Base-by-base conservation (phyloP, 768 basidiomycete genomes). In the Suillus variegatus region DNA sequence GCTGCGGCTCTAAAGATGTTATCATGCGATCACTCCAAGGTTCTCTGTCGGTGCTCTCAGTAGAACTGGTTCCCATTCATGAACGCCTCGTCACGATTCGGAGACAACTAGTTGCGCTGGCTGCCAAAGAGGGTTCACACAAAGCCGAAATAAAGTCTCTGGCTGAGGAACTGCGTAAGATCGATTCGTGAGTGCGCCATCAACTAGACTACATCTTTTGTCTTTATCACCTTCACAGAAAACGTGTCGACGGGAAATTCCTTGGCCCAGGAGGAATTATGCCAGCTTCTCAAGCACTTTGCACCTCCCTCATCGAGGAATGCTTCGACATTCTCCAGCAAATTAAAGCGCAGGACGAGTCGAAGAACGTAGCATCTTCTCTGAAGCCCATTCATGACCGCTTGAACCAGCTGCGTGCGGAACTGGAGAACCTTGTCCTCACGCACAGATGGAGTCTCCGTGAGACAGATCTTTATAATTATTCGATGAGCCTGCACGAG, bases 371-470 rank as follows among this genome's bases (percentile, higher is more conserved):
- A 22, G 86, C 92, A 1, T 87, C 88, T 20, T 89, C 91, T 3
- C 84, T 97, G 60, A 93, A 94, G 72, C 94, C 95, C 1, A 96
- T 98, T 67, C 92, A 95, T 74, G 97, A 99, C 72, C 87, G 97
- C 28, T 84, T 99, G 70, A 86, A 82, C 66, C 92, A 92, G 71
- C 88, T 99, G 71, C 86, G 95, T 62, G 81, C 86, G 8, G 93
- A 98, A 76, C 82, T 99, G 61, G 97, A 99, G 80, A 88, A 90
- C 68, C 81, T 99, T 70, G 93, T 92, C 38, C 82, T 99, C 69
- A 99, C 97, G 1, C 97, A 97, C 75, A 89, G 97, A 43, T 99
- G 97, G 97, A 98, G 91, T 66, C 80, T 99, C 63, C 84, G 96
- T 51, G 97, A 99, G 82, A 94, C 93, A 1, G 95, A 97, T 71